These are phyloP conservation scores for Diaporthe nobilis DNA, from an alignment of 2,329 filamentous ascomycete species.

Conservation along the genomic window DNA sequence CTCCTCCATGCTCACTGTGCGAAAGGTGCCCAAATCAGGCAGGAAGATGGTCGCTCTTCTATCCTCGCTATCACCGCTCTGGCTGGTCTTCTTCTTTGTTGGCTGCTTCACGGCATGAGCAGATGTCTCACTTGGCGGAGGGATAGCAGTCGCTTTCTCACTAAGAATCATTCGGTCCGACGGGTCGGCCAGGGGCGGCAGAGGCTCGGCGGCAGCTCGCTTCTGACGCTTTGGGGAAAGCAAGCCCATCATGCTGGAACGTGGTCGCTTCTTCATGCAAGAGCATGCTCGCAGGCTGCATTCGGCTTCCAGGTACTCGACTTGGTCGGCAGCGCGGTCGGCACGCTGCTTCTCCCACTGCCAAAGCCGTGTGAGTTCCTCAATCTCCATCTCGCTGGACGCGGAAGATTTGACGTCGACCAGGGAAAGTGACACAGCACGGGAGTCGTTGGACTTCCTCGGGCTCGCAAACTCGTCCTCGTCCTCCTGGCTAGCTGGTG, in stretches of 20 bases:
- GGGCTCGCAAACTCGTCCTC: conserved; percentile 75
- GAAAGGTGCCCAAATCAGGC: conserved; percentile 74
- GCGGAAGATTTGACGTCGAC: conserved; percentile 68
- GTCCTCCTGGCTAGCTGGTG: conserved; percentile 56
- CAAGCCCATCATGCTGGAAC: conserved; percentile 48
- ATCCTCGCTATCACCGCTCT: conserved; percentile 44
- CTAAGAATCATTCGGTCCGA: conserved; percentile 60
- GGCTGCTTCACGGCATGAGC: conserved; percentile 46
- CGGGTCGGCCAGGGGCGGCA: conserved; percentile 56
- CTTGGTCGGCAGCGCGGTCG: conserved; percentile 77
- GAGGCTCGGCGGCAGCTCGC: conserved; percentile 47
- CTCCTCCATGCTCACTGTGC: conserved; percentile 70
- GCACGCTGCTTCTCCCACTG: conserved; percentile 74
- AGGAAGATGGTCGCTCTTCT: conserved; percentile 63
- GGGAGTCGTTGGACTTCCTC: conserved; percentile 61
- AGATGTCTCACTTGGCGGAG: conserved; percentile 50
- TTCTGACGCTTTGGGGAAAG: conserved; percentile 53
- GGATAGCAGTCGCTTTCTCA: conserved; percentile 47
- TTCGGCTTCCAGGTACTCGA: conserved; percentile 83
- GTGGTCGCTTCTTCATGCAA: conserved; percentile 62
- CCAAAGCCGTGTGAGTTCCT: conserved; percentile 66
- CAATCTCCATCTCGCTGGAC: conserved; percentile 70
- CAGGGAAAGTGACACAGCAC: conserved; percentile 61
- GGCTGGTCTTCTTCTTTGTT: conserved; percentile 54
- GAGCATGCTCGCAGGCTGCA: conserved; percentile 78